Conservation (phyloP, 2,329 filamentous ascomycete species). For the Ophiobolus disseminans region DNA sequence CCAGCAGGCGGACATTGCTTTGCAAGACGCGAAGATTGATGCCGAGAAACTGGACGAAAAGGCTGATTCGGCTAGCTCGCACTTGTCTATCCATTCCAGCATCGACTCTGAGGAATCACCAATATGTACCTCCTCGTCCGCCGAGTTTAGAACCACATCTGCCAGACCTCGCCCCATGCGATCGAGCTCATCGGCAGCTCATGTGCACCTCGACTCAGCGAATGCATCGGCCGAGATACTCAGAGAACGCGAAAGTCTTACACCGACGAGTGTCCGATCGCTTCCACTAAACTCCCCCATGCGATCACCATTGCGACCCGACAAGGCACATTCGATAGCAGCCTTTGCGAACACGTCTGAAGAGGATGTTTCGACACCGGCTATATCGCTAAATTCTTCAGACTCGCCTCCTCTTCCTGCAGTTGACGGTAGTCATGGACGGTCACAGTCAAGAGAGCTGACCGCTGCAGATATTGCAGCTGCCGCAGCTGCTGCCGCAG, state of each 20-base stretch:
- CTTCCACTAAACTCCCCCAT: constrained; percentile 64
- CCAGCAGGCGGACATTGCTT: constrained; percentile 18
- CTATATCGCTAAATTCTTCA: constrained; percentile 29
- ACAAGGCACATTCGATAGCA: constrained; percentile 12
- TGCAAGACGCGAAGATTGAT: constrained; percentile 21
- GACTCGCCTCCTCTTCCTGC: constrained; percentile 15
- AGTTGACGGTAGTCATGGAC: constrained; percentile 14
- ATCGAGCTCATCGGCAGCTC: constrained; percentile 69
- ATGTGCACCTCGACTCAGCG: constrained; percentile 69
- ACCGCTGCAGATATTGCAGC: constrained; percentile 32
- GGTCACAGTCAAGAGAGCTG: constrained; percentile 26
- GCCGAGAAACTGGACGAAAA: constrained; percentile 30
- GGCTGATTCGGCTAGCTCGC: constrained; percentile 26
- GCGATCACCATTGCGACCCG: constrained; percentile 55
- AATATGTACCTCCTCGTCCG: constrained; percentile 31
- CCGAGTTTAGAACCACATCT: constrained; percentile 26
- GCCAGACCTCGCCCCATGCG: constrained; percentile 62
- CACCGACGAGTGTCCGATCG: constrained; percentile 69
- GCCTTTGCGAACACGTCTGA: constrained; percentile 18
- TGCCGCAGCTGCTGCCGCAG: constrained; percentile 28
- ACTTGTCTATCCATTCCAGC: constrained; percentile 30
- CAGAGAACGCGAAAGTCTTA: constrained; percentile 63
- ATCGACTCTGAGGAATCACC: constrained; percentile 26
- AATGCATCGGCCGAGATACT: constrained; percentile 65
- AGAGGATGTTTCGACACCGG: constrained; percentile 30